A percentile compares a stretch with the other conserved stretches of the same genome.
These are phyloP conservation scores for Closterium sp. DNA, from an alignment of 139 green algal genomes.

Conservation along the genomic window DNA sequence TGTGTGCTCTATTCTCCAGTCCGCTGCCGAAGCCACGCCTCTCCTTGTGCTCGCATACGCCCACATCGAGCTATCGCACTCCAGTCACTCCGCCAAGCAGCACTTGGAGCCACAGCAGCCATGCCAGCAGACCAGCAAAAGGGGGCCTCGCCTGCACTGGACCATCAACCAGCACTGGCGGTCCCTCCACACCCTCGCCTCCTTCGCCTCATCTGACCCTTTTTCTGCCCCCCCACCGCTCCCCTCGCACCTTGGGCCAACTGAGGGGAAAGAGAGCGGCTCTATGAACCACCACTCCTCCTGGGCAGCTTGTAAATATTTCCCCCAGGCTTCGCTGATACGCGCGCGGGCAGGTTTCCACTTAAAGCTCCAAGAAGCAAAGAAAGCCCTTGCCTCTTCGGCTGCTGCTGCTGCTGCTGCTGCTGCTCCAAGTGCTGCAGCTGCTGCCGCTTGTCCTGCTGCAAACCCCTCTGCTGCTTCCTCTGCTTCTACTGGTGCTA, in stretches of 20 bases:
- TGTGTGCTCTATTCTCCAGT: background rate
- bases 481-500: too few relatives aligned
- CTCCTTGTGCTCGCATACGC: background rate
- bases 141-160: background rate
- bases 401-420: background rate
- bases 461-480: background rate
- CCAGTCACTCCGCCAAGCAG: background rate
- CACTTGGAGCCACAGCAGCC: background rate
- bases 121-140: background rate
- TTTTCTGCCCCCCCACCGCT: background rate
- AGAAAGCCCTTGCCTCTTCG: background rate
- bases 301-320: background rate
- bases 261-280: background rate
- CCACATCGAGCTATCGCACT: background rate
- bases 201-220: background rate
- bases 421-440: background rate
- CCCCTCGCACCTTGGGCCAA: background rate
- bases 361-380: constrained; percentile 2
- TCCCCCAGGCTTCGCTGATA: background rate
- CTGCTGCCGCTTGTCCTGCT: too few relatives aligned
- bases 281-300: background rate
- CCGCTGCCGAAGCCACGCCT: background rate
- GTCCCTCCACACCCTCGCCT: background rate
- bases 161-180: background rate
- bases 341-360: background rate